These are phyloP conservation scores for Sisymbrium irio DNA, from an alignment of 345 rosid genomes.

Conservation along the genomic window DNA sequence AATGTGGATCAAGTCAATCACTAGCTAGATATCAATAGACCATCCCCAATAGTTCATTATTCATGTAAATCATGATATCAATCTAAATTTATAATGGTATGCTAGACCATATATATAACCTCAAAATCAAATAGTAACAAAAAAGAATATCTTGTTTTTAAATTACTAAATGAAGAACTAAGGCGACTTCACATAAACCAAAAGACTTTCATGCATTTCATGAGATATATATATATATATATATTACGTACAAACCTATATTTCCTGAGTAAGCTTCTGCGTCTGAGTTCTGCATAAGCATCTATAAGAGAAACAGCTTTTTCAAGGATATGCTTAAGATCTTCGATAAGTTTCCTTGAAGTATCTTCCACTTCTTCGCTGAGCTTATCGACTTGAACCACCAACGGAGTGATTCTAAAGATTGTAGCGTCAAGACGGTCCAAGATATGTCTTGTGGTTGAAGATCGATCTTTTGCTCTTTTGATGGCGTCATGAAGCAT, in stretches of 20 bases:
- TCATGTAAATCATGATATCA: not conserved
- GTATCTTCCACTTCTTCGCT: conserved; percentile 14
- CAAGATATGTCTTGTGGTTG: not conserved
- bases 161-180: not conserved
- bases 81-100: not conserved
- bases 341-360: conserved; percentile 7
- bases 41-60: not conserved
- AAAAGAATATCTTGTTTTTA: not conserved
- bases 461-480: conserved; percentile 15
- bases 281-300: conserved; percentile 11
- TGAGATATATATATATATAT: not conserved
- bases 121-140: not conserved
- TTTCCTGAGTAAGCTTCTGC: conserved; percentile 19
- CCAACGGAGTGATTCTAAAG: conserved; percentile 12
- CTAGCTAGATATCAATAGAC: no score
- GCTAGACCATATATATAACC: not conserved
- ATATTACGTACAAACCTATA: not conserved
- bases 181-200: not conserved
- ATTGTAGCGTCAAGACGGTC: conserved; percentile 24
- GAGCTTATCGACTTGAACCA: not conserved
- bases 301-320: not conserved
- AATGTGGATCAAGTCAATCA: no score
- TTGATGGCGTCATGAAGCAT: not conserved
- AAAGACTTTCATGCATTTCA: not conserved
- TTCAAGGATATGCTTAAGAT: conserved; percentile 7